Evolutionary conservation across 2,329 filamentous ascomycete genomes (phyloP).

Genomic region (Colletotrichum musae): DNA sequence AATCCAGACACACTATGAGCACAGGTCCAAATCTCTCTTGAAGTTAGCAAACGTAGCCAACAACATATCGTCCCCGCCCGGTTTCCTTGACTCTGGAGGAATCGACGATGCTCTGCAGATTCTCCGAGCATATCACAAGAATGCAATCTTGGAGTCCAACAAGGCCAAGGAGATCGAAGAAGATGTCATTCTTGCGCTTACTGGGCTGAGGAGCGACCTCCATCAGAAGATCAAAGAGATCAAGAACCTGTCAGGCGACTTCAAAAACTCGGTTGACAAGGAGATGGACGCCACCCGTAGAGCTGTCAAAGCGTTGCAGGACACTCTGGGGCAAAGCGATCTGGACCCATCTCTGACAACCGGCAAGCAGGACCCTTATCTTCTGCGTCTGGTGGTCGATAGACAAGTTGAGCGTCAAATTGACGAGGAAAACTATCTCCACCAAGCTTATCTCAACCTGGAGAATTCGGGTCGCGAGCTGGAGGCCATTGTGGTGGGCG

Average conservation of each 20-base stretch:
- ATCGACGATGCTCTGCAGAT: conserved; percentile 89
- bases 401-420: conserved; percentile 92
- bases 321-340: conserved; percentile 84
- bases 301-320: conserved; percentile 85
- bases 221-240: conserved; percentile 99
- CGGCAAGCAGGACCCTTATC: conserved; percentile 93
- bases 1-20: conserved; percentile 90
- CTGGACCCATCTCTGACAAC: conserved; percentile 80
- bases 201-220: conserved; percentile 87
- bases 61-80: conserved; percentile 80
- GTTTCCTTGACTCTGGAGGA: conserved; percentile 86
- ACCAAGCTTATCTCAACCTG: conserved; percentile 93
- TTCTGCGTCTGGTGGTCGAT: conserved; percentile 88
- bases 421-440: conserved; percentile 97
- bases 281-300: conserved; percentile 90
- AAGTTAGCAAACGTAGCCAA: conserved; percentile 89
- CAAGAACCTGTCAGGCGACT: conserved; percentile 91
- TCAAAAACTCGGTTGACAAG: conserved; percentile 96
- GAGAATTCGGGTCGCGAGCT: conserved; percentile 95
- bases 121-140: conserved; percentile 85
- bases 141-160: conserved; percentile 82
- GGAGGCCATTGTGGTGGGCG: conserved; percentile 95
- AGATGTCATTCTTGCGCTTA: conserved; percentile 90
- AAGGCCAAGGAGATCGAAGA: conserved; percentile 93
- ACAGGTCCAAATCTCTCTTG: conserved; percentile 83